Conservation (phyloP, 106 monocot species). For the Dendrobium nobile region DNA sequence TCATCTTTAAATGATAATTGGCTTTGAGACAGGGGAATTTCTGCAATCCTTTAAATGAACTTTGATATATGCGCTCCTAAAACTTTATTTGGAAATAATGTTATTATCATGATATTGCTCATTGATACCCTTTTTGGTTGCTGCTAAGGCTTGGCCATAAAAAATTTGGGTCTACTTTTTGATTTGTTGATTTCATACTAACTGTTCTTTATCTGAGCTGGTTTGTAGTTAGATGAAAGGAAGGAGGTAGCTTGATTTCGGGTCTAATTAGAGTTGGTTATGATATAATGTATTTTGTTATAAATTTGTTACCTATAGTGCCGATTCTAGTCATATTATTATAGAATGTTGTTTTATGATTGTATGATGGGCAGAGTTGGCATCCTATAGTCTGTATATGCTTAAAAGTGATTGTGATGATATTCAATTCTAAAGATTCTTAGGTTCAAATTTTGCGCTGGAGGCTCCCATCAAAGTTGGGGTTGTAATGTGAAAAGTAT, state of each 20-base stretch:
- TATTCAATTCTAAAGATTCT: neutral
- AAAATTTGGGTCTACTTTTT: neutral
- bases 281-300: neutral
- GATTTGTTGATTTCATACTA: neutral
- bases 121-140: neutral
- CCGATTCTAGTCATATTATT: neutral
- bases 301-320: neutral
- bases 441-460: neutral
- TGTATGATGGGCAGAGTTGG: too few relatives aligned
- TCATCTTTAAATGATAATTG: neutral
- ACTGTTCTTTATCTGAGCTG: neutral
- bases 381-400: neutral
- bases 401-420: neutral
- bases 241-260: neutral
- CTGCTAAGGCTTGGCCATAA: neutral
- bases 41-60: neutral
- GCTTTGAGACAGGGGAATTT: neutral
- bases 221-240: neutral
- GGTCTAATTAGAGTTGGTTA: neutral
- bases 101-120: neutral
- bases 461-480: neutral
- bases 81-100: neutral
- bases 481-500: neutral
- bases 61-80: neutral
- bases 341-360: neutral